Conservation (phyloP, 192 early-diverging fungal species). For the Umbelopsis isabellina region DNA sequence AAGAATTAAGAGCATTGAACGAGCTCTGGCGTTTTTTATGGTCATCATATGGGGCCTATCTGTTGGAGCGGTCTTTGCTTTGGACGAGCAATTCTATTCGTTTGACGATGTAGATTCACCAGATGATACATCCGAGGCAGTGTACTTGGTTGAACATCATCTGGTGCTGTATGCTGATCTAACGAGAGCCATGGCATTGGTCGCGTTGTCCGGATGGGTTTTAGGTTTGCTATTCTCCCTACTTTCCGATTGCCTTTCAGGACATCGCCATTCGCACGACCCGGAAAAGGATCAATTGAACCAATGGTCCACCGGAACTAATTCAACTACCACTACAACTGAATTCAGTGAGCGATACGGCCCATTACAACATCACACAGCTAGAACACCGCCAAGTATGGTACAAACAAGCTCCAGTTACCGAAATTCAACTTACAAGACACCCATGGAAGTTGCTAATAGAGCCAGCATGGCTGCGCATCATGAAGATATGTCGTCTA, state of each 20-base stretch:
- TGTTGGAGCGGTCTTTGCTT: background rate
- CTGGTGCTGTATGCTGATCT: background rate
- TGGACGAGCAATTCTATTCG: conserved; percentile 1
- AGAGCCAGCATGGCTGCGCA: background rate
- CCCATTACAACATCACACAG: background rate
- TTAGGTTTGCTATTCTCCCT: background rate
- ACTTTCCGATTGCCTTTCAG: background rate
- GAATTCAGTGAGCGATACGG: conserved; percentile 10
- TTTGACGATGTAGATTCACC: background rate
- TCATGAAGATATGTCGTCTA: conserved; percentile 4
- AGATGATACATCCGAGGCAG: background rate
- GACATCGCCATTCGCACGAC: background rate
- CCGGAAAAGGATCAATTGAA: background rate
- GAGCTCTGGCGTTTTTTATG: background rate
- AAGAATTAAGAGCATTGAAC: conserved; percentile 1
- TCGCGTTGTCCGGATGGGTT: background rate
- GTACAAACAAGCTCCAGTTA: background rate
- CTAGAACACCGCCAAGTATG: background rate
- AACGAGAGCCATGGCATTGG: background rate
- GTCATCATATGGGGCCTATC: conserved; percentile 1
- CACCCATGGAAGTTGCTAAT: conserved; percentile 2
- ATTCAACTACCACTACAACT: background rate
- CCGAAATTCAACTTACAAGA: conserved; percentile 3
- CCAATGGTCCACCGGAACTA: background rate
- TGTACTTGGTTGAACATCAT: background rate